Evolutionary conservation across 2,329 filamentous ascomycete genomes (phyloP).

Genomic region (Aspergillus carbonarius): DNA sequence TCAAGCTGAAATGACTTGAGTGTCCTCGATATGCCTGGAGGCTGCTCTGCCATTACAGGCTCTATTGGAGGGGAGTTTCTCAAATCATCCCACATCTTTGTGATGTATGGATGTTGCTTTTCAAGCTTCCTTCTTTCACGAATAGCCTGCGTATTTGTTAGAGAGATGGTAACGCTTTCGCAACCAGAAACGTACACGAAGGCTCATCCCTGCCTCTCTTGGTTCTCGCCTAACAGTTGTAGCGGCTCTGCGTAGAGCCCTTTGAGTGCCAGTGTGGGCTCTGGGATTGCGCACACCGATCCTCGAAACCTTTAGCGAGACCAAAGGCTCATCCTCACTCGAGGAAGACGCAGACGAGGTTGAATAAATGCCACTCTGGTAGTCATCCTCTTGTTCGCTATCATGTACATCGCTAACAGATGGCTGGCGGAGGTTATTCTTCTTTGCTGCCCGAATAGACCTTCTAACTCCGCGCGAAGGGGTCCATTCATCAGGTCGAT

Average conservation of each 20-base stretch:
- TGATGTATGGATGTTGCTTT: conserved; percentile 71
- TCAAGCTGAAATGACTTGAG: conserved; percentile 93
- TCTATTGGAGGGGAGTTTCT: conserved; percentile 67
- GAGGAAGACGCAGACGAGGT: conserved; percentile 9
- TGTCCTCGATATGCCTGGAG: conserved; percentile 72
- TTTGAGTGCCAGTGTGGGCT: conserved; percentile 1
- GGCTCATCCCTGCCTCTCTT: conserved; percentile 21
- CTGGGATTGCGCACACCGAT: not conserved
- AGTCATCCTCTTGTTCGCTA: conserved; percentile 19
- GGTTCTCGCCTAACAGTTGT: not conserved
- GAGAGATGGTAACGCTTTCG: conserved; percentile 19
- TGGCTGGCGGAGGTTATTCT: conserved; percentile 15
- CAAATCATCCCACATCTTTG: conserved; percentile 81
- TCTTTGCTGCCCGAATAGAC: conserved; percentile 12
- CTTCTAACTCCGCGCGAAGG: conserved; percentile 13
- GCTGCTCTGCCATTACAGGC: conserved; percentile 66
- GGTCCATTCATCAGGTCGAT: conserved; percentile 18
- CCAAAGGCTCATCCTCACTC: conserved; percentile 21
- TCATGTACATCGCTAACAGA: conserved; percentile 14
- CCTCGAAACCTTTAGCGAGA: conserved; percentile 6
- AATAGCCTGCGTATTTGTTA: conserved; percentile 36
- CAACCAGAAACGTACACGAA: conserved; percentile 30
- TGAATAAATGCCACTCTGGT: conserved; percentile 15
- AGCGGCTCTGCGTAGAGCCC: not conserved
- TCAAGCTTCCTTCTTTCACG: conserved; percentile 69